A percentile compares a stretch with the other conserved stretches of the same genome.
Conservation (phyloP, 495 filamentous ascomycete species). For the Xylaria nigripes region DNA sequence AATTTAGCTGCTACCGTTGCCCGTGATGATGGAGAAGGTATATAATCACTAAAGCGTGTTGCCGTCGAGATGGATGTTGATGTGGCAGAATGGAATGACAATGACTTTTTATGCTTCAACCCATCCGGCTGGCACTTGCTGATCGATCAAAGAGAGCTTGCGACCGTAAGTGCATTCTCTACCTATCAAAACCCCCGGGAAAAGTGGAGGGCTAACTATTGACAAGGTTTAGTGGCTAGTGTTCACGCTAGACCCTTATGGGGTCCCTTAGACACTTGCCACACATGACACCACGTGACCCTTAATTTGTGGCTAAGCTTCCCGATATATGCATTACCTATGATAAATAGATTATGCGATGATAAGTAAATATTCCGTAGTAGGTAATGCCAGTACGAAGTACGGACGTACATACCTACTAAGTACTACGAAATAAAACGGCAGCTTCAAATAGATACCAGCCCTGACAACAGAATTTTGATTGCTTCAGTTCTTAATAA, state of each 20-base stretch:
- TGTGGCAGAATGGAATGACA: background rate
- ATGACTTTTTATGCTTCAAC: conserved; percentile 2
- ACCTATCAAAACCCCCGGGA: background rate
- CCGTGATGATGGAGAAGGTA: background rate
- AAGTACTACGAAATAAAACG: background rate
- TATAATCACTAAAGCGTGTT: background rate
- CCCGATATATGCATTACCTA: no score
- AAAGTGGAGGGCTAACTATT: background rate
- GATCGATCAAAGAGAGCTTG: background rate
- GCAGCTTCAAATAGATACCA: no score
- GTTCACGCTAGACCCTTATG: no score
- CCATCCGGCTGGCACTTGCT: background rate
- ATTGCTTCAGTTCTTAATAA: no score
- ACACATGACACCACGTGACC: background rate
- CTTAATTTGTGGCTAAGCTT: background rate
- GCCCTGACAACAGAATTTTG: no score
- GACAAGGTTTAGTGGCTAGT: no score
- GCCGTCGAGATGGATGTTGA: background rate
- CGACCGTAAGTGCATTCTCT: background rate
- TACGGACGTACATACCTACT: background rate
- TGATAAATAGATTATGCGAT: no score
- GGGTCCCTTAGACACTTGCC: background rate
- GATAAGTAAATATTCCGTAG: background rate
- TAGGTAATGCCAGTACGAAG: background rate
- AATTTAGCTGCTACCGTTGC: background rate